Percentiles rank a stretch among this genome's conserved stretches.
Evolutionary conservation across 352 stramenopile species (phyloP).

Genomic region (Globisporangium alternatum): DNA sequence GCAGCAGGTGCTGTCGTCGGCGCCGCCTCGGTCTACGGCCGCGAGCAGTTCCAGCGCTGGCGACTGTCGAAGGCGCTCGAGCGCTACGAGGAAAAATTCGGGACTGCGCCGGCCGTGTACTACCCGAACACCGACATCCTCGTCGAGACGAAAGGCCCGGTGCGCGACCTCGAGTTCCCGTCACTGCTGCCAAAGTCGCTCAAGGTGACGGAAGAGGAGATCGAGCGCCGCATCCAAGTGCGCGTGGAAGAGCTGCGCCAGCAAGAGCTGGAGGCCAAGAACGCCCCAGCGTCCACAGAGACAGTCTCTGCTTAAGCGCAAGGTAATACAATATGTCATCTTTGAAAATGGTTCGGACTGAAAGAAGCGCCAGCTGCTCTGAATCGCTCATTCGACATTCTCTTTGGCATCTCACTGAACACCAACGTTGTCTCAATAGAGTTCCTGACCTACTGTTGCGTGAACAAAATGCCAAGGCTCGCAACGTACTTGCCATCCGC

Average conservation of each 20-base stretch:
- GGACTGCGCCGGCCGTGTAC: constrained; percentile 52
- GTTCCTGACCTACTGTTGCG: constrained; percentile 8
- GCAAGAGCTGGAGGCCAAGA: constrained; percentile 19
- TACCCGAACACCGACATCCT: constrained; percentile 59
- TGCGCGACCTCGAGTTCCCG: constrained; percentile 55
- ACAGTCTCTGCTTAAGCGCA: not conserved
- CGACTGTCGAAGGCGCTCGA: constrained; percentile 67
- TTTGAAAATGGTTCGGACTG: no score
- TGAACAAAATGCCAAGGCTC: constrained; percentile 2
- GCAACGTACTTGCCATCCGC: constrained; percentile 1
- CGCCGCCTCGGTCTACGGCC: constrained; percentile 55
- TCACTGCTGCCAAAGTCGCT: constrained; percentile 66
- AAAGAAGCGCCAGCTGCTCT: no score
- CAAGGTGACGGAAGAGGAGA: constrained; percentile 73
- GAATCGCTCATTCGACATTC: no score
- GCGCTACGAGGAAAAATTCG: constrained; percentile 82
- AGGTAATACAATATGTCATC: no score
- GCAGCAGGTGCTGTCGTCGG: constrained; percentile 57
- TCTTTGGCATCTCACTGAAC: no score
- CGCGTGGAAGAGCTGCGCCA: constrained; percentile 65
- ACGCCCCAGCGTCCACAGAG: not conserved
- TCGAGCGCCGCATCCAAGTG: constrained; percentile 72
- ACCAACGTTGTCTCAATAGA: no score
- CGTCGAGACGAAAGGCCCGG: constrained; percentile 60
- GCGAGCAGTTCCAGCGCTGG: constrained; percentile 77